Conservation (phyloP, 2,329 filamentous ascomycete genomes). For the Pleoardoris graminearum region DNA sequence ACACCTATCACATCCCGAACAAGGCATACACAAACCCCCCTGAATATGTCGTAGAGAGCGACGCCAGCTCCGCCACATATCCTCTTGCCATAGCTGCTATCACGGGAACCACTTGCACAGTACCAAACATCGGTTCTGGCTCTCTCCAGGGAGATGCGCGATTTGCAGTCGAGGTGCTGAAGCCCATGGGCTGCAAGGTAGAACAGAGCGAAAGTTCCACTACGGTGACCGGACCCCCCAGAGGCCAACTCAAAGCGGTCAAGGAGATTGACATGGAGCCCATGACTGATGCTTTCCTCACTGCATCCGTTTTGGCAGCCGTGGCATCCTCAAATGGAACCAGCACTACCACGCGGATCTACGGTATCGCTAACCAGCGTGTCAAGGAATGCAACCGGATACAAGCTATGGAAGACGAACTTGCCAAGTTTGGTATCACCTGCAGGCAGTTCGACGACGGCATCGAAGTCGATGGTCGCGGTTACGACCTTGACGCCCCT, state of each 20-base stretch:
- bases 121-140: constrained; percentile 91
- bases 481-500: constrained; percentile 55
- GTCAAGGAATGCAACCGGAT: constrained; percentile 99
- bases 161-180: constrained; percentile 86
- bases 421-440: constrained; percentile 87
- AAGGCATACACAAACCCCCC: constrained; percentile 79
- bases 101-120: constrained; percentile 90
- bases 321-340: constrained; percentile 72
- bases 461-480: constrained; percentile 71
- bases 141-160: constrained; percentile 94
- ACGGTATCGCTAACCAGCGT: constrained; percentile 94
- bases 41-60: constrained; percentile 91
- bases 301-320: constrained; percentile 88
- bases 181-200: constrained; percentile 91
- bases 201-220: constrained; percentile 83
- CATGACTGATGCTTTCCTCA: constrained; percentile 98
- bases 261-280: constrained; percentile 94
- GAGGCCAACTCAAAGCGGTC: constrained; percentile 73
- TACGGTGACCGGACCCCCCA: constrained; percentile 84
- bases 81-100: constrained; percentile 93
- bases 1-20: constrained; percentile 93
- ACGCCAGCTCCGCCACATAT: constrained; percentile 97
- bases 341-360: constrained; percentile 74
- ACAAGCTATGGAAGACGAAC: constrained; percentile 88
- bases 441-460: constrained; percentile 92